phyloP scores from a whole-genome alignment of 306 rosid species.

The Bauhinia variegata region DNA sequence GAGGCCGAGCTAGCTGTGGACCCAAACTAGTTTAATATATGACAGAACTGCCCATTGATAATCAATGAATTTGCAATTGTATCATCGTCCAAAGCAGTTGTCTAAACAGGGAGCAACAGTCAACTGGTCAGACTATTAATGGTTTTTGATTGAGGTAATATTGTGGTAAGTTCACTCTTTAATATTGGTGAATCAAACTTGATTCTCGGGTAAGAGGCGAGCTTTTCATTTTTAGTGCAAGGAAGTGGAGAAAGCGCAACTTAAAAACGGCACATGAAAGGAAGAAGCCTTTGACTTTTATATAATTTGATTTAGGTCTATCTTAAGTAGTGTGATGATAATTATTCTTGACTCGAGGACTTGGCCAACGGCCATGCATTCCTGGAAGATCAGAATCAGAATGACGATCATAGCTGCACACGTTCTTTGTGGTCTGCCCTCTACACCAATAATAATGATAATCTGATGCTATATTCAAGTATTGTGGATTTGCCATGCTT shows the following conservation, averaged over 20 bases:
- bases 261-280: no score
- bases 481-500: constrained; percentile 22
- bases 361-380: constrained; percentile 18
- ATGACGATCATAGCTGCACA: constrained; percentile 29
- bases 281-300: no score
- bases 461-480: constrained; percentile 8
- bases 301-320: constrained; percentile 30
- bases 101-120: constrained; percentile 12
- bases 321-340: constrained; percentile 25
- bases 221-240: not conserved
- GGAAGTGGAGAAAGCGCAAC: constrained; percentile 39
- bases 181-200: constrained; percentile 21
- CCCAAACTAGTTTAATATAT: constrained; percentile 49
- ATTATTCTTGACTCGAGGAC: constrained; percentile 37
- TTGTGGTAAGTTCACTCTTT: constrained; percentile 8
- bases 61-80: constrained; percentile 24
- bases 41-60: constrained; percentile 56
- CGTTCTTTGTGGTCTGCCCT: constrained; percentile 28
- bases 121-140: not conserved
- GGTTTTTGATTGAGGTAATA: constrained; percentile 5
- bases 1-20: constrained; percentile 44
- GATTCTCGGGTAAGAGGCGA: constrained; percentile 12
- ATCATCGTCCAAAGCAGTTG: constrained; percentile 31
- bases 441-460: constrained; percentile 24
- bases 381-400: constrained; percentile 21